Evolutionary conservation across 179 eudicot species (phyloP).

Genomic region (Actinidia polygama): DNA sequence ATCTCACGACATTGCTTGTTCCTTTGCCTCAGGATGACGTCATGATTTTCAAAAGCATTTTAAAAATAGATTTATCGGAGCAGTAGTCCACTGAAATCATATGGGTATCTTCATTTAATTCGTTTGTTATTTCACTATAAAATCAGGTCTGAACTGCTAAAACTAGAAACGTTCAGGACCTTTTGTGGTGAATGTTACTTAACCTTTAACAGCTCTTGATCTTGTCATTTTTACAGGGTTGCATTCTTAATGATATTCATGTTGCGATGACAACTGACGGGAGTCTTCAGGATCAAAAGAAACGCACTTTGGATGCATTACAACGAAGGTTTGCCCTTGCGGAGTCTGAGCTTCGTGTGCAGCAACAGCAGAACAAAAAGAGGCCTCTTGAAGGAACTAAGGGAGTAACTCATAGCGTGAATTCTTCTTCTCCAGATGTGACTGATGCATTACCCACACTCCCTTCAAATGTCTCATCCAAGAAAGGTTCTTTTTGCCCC

Average conservation of each 20-base stretch:
- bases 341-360: conserved; percentile 52
- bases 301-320: conserved; percentile 63
- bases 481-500: conserved; percentile 40
- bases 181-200: background rate
- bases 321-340: conserved; percentile 68
- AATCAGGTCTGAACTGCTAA: background rate
- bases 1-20: background rate
- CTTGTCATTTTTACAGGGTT: conserved; percentile 15
- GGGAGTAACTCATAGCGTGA: conserved; percentile 6
- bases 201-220: background rate
- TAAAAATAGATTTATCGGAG: background rate
- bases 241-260: background rate
- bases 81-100: background rate
- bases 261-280: conserved; percentile 36
- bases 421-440: conserved; percentile 28
- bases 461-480: conserved; percentile 20
- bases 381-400: conserved; percentile 29
- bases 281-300: conserved; percentile 48
- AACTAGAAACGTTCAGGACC: background rate
- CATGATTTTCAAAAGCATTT: background rate
- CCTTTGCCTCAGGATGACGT: background rate
- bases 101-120: background rate
- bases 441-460: conserved; percentile 22
- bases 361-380: conserved; percentile 41
- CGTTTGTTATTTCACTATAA: background rate